Evolutionary conservation across 2,329 filamentous ascomycete genomes (phyloP).

Genomic region (Pestalotiopsis sp.): DNA sequence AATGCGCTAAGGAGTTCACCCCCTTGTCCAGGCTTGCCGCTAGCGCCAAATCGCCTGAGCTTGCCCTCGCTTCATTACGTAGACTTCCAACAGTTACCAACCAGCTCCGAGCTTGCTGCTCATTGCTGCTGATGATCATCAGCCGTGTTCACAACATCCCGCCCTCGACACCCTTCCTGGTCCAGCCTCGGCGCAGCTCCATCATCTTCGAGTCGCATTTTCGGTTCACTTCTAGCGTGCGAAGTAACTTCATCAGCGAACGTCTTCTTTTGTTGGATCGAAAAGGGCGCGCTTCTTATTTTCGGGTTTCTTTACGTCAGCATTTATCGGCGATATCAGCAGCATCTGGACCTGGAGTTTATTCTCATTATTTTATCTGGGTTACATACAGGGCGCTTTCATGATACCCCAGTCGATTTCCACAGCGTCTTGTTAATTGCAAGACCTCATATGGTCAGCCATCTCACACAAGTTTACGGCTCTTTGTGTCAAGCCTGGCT

Average conservation of each 20-base stretch:
- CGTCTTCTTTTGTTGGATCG: neutral
- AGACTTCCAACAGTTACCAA: neutral
- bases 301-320: neutral
- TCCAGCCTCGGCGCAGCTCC: neutral
- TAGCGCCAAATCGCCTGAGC: too few species aligned
- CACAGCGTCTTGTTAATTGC: neutral
- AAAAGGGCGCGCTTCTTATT: neutral
- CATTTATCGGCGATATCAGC: neutral
- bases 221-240: neutral
- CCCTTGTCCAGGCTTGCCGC: too few species aligned
- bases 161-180: neutral
- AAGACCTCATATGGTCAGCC: neutral
- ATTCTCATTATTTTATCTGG: neutral
- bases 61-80: slow-evolving; percentile 5
- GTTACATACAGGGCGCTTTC: slow-evolving; percentile 7
- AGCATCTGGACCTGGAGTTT: neutral
- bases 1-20: neutral
- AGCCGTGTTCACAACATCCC: slow-evolving; percentile 4
- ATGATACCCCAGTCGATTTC: slow-evolving; percentile 6
- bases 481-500: neutral
- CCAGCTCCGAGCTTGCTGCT: neutral
- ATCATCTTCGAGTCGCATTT: neutral
- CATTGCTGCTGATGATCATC: neutral
- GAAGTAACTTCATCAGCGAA: neutral
- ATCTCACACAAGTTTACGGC: neutral